Evolutionary conservation across 2,329 filamentous ascomycete species (phyloP).

Genomic region (Epichloe typhina): DNA sequence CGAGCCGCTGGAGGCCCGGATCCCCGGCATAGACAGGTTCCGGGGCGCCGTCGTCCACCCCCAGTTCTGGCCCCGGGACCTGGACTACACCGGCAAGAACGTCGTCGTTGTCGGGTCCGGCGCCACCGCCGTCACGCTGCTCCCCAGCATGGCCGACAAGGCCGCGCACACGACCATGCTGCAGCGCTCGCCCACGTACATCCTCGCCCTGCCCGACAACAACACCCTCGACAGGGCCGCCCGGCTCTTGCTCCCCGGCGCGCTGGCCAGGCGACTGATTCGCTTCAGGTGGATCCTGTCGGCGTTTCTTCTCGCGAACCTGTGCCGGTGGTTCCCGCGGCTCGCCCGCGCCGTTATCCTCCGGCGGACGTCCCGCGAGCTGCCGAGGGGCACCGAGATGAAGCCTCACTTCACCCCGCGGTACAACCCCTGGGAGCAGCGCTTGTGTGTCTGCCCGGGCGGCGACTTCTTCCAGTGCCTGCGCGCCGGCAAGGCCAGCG

Average conservation of each 20-base stretch:
- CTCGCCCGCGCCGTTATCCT: constrained; percentile 33
- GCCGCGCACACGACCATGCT: constrained; percentile 60
- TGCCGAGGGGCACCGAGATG: constrained; percentile 37
- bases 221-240: constrained; percentile 21
- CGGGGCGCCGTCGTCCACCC: constrained; percentile 51
- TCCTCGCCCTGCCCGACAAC: constrained; percentile 37
- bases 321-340: constrained; percentile 29
- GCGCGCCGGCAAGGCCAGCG: constrained; percentile 22
- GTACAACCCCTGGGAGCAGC: constrained; percentile 57
- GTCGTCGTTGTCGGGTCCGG: constrained; percentile 61
- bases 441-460: constrained; percentile 50
- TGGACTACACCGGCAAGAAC: constrained; percentile 50
- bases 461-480: constrained; percentile 38
- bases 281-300: constrained; percentile 32
- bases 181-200: constrained; percentile 60
- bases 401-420: constrained; percentile 48
- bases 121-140: constrained; percentile 61
- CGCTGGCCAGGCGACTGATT: constrained; percentile 32
- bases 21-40: constrained; percentile 53
- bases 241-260: constrained; percentile 29
- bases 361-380: constrained; percentile 26
- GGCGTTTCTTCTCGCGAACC: constrained; percentile 28
- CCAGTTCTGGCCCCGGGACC: constrained; percentile 58
- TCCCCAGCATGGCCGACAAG: constrained; percentile 51
- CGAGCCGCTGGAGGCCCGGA: constrained; percentile 40